Percentiles rank a stretch among this genome's conserved stretches.
Evolutionary conservation across 768 basidiomycete species (phyloP).

Genomic region (Tubosaeta sp.): DNA sequence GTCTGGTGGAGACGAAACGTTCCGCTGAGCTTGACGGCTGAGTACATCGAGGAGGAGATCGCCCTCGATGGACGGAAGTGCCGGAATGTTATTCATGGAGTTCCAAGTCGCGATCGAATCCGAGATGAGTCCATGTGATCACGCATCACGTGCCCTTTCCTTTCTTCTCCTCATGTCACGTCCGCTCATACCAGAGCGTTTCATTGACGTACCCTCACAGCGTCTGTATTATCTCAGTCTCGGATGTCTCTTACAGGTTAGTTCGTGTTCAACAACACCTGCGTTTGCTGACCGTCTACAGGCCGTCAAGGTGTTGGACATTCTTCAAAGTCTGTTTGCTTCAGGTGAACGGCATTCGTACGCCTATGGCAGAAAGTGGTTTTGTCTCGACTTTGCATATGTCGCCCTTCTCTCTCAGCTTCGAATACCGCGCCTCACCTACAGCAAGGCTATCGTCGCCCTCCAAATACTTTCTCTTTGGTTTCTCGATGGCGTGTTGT

Average conservation of each 20-base stretch:
- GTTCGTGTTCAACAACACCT: background rate
- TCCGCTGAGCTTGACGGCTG: constrained; percentile 44
- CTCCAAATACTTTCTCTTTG: constrained; percentile 60
- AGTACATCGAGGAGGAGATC: constrained; percentile 58
- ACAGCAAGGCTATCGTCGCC: constrained; percentile 56
- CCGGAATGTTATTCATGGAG: constrained; percentile 35
- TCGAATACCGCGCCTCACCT: constrained; percentile 71
- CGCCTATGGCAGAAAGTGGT: constrained; percentile 63
- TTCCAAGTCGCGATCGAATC: constrained; percentile 5
- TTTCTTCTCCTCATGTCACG: constrained; percentile 15
- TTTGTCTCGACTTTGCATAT: constrained; percentile 63
- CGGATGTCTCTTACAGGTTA: constrained; percentile 72
- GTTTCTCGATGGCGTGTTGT: constrained; percentile 64
- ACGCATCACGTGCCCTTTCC: constrained; percentile 17
- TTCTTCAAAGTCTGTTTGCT: constrained; percentile 51
- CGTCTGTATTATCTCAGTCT: constrained; percentile 75
- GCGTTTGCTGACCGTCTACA: constrained; percentile 27
- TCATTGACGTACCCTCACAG: constrained; percentile 73
- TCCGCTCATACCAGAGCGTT: constrained; percentile 69
- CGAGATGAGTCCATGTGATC: background rate
- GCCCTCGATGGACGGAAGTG: constrained; percentile 54
- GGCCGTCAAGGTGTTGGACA: constrained; percentile 76
- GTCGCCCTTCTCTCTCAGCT: constrained; percentile 54
- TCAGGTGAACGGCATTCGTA: constrained; percentile 38
- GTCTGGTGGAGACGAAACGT: constrained; percentile 28